phyloP scores from a whole-genome alignment of 1,284 basidiomycete genomes.

The Ganoderma sp. region DNA sequence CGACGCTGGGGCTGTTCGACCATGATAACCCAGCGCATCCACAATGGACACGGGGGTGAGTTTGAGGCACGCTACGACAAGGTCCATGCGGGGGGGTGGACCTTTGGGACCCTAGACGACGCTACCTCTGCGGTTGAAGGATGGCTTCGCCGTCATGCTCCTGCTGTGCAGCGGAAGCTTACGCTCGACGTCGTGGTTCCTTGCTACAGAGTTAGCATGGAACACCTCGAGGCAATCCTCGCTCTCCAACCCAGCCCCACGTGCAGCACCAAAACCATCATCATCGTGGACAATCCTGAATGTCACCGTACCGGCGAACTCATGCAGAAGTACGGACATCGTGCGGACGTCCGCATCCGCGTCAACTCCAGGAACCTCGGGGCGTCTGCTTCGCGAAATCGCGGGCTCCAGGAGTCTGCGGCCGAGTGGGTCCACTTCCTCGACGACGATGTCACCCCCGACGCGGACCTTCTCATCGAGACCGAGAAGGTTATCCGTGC shows the following conservation, averaged over 20 bases:
- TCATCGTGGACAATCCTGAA: constrained; percentile 61
- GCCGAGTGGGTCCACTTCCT: constrained; percentile 59
- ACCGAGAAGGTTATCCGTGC: constrained; percentile 54
- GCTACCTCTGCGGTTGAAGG: constrained; percentile 46
- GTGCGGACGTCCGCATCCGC: constrained; percentile 55
- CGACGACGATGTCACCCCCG: constrained; percentile 61
- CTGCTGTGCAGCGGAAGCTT: constrained; percentile 43
- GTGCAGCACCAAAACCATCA: constrained; percentile 58
- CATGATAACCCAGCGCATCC: constrained; percentile 51
- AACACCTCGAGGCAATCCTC: constrained; percentile 52
- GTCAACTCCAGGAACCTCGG: constrained; percentile 51
- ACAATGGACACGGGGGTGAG: constrained; percentile 55
- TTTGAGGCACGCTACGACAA: constrained; percentile 54
- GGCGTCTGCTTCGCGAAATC: constrained; percentile 56
- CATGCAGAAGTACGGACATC: constrained; percentile 43
- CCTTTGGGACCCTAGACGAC: constrained; percentile 51
- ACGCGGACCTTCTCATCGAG: constrained; percentile 50
- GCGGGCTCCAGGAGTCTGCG: constrained; percentile 53
- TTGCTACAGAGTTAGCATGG: constrained; percentile 58
- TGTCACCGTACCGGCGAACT: constrained; percentile 48
- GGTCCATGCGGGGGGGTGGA: constrained; percentile 52
- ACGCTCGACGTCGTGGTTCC: constrained; percentile 63
- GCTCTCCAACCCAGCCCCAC: constrained; percentile 48
- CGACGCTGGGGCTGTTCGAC: constrained; percentile 57
- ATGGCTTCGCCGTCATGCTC: constrained; percentile 44